These are phyloP conservation scores for Colletotrichum caudatum DNA, from an alignment of 2,329 filamentous ascomycete genomes.

Conservation along the genomic window DNA sequence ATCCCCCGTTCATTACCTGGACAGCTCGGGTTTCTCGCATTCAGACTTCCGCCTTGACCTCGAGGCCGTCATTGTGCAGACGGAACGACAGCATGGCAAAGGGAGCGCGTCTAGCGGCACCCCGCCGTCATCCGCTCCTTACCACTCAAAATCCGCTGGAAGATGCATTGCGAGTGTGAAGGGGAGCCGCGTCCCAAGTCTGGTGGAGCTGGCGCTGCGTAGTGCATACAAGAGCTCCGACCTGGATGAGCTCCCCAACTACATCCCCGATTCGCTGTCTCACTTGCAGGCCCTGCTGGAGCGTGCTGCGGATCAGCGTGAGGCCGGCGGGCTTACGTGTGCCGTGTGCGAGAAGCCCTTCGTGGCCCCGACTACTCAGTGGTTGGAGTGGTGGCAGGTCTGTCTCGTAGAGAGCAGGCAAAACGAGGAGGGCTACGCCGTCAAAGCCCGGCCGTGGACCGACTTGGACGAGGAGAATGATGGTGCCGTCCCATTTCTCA, in stretches of 20 bases:
- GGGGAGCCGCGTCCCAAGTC: conserved; percentile 58
- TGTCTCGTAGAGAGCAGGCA: conserved; percentile 43
- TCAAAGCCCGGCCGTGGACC: conserved; percentile 31
- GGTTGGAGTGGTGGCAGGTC: conserved; percentile 72
- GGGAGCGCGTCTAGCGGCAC: conserved; percentile 32
- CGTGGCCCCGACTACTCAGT: conserved; percentile 65
- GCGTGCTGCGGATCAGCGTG: conserved; percentile 55
- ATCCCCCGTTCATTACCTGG: conserved; percentile 48
- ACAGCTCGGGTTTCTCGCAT: conserved; percentile 43
- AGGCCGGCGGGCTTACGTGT: conserved; percentile 64
- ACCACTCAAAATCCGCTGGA: conserved; percentile 38
- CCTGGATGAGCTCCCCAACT: conserved; percentile 56
- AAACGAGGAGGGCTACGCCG: conserved; percentile 9
- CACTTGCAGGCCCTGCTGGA: conserved; percentile 57
- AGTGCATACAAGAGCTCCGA: conserved; percentile 59
- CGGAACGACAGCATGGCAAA: conserved; percentile 19
- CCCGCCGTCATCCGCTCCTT: conserved; percentile 38
- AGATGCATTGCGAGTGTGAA: conserved; percentile 16
- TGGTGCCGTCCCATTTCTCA: conserved; percentile 59
- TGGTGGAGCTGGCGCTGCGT: conserved; percentile 64
- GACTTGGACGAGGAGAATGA: conserved; percentile 48
- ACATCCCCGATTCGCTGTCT: conserved; percentile 56
- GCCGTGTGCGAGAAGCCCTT: conserved; percentile 63
- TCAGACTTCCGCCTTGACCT: conserved; percentile 45
- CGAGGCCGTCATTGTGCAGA: conserved; percentile 33